These are phyloP conservation scores for Trichosanthes truncata DNA, from an alignment of 306 rosid genomes.

Conservation along the genomic window DNA sequence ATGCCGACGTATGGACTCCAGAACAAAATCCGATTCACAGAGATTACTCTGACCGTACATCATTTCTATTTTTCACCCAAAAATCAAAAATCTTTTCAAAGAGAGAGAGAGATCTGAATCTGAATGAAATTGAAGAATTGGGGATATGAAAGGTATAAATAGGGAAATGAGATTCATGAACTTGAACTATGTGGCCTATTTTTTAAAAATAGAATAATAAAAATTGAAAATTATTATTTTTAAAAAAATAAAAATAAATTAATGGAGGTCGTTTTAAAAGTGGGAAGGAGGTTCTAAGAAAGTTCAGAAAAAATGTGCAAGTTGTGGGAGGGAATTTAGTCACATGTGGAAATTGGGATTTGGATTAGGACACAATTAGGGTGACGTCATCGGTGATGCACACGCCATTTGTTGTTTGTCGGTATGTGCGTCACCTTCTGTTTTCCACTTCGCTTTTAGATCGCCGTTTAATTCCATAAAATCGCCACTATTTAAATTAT, in stretches of 20 bases:
- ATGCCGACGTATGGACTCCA: slow-evolving; percentile 38
- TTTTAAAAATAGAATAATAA: not conserved
- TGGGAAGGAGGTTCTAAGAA: not conserved
- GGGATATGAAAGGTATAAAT: not conserved
- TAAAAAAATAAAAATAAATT: not conserved
- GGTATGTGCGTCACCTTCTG: not conserved
- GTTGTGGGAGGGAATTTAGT: not conserved
- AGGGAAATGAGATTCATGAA: slow-evolving; percentile 2
- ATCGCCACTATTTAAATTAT: not conserved
- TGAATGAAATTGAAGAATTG: not conserved
- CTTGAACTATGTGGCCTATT: not conserved
- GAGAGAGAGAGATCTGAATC: not conserved
- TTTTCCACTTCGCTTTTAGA: not conserved
- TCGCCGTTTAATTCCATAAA: not conserved
- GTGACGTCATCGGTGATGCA: not conserved
- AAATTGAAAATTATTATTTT: not conserved
- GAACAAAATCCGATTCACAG: slow-evolving; percentile 19
- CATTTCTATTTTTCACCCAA: not conserved
- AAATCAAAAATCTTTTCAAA: not conserved
- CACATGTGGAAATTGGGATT: not conserved
- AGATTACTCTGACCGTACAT: slow-evolving; percentile 17
- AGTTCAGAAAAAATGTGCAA: slow-evolving; percentile 5
- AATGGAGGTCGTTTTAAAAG: not conserved
- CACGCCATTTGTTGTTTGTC: not conserved
- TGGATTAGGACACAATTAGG: not conserved